Conservation (phyloP, 192 early-diverging fungal species). For the Coemansia sp. region DNA sequence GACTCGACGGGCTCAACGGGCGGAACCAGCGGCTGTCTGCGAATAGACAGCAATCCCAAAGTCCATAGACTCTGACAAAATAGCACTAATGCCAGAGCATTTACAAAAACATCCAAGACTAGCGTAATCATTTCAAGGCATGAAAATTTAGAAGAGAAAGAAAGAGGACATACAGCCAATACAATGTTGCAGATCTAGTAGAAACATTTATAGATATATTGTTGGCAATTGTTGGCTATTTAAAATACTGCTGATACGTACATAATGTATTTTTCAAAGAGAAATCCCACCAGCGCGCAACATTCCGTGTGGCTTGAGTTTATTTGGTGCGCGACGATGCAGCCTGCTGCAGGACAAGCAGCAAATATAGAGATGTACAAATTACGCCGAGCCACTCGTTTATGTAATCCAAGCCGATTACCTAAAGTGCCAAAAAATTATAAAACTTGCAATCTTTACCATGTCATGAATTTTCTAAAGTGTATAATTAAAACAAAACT, state of each 20-base stretch:
- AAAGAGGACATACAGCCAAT: background rate
- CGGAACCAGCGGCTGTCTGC: conserved; percentile 5
- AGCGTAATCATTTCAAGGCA: background rate
- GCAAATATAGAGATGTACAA: background rate
- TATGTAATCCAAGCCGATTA: background rate
- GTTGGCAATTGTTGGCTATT: background rate
- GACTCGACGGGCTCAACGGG: background rate
- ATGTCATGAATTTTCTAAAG: background rate
- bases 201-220: background rate
- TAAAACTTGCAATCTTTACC: no score
- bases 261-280: background rate
- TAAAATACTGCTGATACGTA: background rate
- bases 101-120: conserved; percentile 6
- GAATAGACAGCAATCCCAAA: background rate
- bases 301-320: background rate
- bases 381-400: background rate
- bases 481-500: background rate
- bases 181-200: background rate
- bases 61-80: conserved; percentile 10
- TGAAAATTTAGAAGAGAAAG: background rate
- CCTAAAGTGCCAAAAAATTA: no score
- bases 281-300: background rate
- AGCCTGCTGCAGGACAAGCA: background rate
- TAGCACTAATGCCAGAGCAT: conserved; percentile 10
- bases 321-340: background rate